phyloP scores from a whole-genome alignment of 2,329 filamentous ascomycete genomes.

The Pseudocercospora fijiensis region DNA sequence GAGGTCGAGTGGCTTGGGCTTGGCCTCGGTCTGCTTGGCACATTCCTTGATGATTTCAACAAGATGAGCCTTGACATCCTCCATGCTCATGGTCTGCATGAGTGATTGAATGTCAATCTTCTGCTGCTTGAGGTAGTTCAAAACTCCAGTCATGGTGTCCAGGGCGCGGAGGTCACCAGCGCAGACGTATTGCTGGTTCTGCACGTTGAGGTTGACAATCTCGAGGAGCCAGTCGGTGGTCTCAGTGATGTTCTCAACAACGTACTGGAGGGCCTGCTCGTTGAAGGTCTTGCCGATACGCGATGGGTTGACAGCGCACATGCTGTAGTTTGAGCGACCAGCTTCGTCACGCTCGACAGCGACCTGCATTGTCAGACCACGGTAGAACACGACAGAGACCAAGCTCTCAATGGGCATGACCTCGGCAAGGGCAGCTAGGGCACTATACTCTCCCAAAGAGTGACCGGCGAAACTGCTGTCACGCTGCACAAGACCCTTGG shows the following conservation, averaged over 20 bases:
- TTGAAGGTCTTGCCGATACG: conserved; percentile 98
- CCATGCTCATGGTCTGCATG: conserved; percentile 79
- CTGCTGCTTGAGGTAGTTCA: conserved; percentile 93
- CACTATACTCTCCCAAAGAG: conserved; percentile 97
- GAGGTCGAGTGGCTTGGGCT: conserved; percentile 83
- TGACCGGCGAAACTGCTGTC: conserved; percentile 98
- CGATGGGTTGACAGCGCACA: conserved; percentile 98
- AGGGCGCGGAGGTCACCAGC: conserved; percentile 66
- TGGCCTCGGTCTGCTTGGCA: conserved; percentile 80
- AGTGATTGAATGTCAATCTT: conserved; percentile 96
- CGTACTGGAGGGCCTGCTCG: conserved; percentile 93
- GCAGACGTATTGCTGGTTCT: conserved; percentile 69
- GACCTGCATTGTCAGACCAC: conserved; percentile 98
- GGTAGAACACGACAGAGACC: conserved; percentile 98
- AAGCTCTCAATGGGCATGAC: conserved; percentile 99
- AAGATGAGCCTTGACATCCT: conserved; percentile 87
- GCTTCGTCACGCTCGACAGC: conserved; percentile 92
- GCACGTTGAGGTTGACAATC: conserved; percentile 92
- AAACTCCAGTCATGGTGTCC: conserved; percentile 70
- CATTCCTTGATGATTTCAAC: conserved; percentile 88
- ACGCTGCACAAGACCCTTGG: conserved; percentile 90
- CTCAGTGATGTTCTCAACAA: conserved; percentile 92
- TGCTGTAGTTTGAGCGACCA: conserved; percentile 96
- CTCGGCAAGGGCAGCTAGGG: conserved; percentile 89
- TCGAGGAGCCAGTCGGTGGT: conserved; percentile 93